Evolutionary conservation across 805 yeast species (phyloP).

Genomic region (Ogataea chonburiensis): DNA sequence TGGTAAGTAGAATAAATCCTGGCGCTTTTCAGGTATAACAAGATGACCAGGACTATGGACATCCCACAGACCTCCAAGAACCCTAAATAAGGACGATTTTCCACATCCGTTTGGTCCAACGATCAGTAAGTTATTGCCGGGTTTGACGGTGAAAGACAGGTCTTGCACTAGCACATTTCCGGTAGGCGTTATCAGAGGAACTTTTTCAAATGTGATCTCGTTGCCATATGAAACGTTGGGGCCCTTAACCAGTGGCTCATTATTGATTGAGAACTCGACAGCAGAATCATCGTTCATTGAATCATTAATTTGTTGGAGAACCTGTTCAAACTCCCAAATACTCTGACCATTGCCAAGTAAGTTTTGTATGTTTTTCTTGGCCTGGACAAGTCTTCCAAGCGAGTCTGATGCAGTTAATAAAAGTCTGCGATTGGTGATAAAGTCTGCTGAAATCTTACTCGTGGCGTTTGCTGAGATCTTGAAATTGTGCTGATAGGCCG

Average conservation of each 20-base stretch:
- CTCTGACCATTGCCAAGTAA: conserved; percentile 79
- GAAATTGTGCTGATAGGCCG: conserved; percentile 36
- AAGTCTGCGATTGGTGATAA: conserved; percentile 83
- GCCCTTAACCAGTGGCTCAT: conserved; percentile 31
- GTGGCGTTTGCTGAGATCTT: conserved; percentile 41
- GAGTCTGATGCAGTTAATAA: conserved; percentile 84
- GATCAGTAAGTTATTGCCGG: conserved; percentile 81
- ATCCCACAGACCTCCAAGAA: conserved; percentile 94
- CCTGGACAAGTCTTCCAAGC: conserved; percentile 79
- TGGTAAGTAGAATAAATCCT: conserved; percentile 82
- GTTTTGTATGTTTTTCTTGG: conserved; percentile 81
- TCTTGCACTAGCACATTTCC: conserved; percentile 68
- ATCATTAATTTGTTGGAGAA: conserved; percentile 49
- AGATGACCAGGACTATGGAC: conserved; percentile 55
- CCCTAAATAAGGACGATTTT: conserved; percentile 85
- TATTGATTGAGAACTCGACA: conserved; percentile 17
- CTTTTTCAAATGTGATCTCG: conserved; percentile 66
- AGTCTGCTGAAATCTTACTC: conserved; percentile 63
- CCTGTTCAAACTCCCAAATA: conserved; percentile 65
- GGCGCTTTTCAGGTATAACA: conserved; percentile 60
- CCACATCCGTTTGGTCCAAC: conserved; percentile 98
- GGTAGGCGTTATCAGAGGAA: conserved; percentile 84
- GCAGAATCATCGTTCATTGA: conserved; percentile 25
- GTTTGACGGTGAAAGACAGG: conserved; percentile 68
- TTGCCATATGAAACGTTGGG: conserved; percentile 45